Percentiles rank a stretch among this genome's conserved stretches.
Evolutionary conservation across 768 basidiomycete genomes (phyloP).

Genomic region (Kondoa malvinella): DNA sequence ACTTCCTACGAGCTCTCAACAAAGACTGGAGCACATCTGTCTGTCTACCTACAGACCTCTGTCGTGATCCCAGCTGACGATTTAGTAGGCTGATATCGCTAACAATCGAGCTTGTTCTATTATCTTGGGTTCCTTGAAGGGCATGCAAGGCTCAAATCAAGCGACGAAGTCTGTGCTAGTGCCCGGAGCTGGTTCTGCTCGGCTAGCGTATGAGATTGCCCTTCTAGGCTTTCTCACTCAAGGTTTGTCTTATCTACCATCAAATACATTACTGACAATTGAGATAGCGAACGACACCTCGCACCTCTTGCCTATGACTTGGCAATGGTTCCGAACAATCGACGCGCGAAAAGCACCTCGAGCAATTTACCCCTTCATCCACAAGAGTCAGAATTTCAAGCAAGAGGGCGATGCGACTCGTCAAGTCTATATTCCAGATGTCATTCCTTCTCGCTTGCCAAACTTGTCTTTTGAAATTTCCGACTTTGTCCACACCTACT

Average conservation of each 20-base stretch:
- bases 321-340: slow-evolving; percentile 2
- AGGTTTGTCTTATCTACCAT: slow-evolving; percentile 7
- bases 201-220: slow-evolving; percentile 16
- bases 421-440: slow-evolving; percentile 11
- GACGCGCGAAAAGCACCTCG: slow-evolving; percentile 1
- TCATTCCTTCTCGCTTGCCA: not conserved
- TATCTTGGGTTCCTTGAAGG: not conserved
- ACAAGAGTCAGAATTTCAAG: slow-evolving; percentile 9
- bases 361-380: slow-evolving; percentile 15
- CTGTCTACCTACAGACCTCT: not conserved
- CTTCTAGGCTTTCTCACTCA: slow-evolving; percentile 11
- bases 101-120: not conserved
- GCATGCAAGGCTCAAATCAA: not conserved
- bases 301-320: slow-evolving; percentile 7
- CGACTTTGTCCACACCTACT: slow-evolving; percentile 16
- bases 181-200: slow-evolving; percentile 8
- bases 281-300: not conserved
- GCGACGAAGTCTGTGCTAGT: not conserved
- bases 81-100: not conserved
- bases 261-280: not conserved
- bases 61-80: not conserved
- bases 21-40: not conserved
- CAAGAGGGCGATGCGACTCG: not conserved
- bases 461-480: slow-evolving; percentile 14
- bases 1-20: not conserved